Evolutionary conservation across 1,284 basidiomycete genomes (phyloP).

Genomic region (Pascua sp.): DNA sequence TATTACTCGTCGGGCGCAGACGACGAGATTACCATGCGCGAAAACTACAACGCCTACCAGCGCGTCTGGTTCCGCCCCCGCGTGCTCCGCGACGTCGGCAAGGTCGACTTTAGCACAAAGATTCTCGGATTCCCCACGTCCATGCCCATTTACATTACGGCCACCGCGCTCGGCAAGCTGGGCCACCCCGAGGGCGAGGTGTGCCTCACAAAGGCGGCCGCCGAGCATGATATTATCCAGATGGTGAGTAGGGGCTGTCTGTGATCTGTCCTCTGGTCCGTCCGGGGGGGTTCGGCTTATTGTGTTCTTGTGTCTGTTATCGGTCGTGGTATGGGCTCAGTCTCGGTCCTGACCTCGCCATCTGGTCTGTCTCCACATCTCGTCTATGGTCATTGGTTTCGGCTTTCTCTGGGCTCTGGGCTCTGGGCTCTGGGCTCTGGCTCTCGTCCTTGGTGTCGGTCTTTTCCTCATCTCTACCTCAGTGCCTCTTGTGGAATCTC

Average conservation of each 20-base stretch:
- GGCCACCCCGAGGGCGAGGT: conserved; percentile 91
- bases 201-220: conserved; percentile 78
- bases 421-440: too few relatives aligned
- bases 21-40: conserved; percentile 80
- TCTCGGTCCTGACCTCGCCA: too few relatives aligned
- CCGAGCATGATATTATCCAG: conserved; percentile 74
- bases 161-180: conserved; percentile 62
- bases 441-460: too few relatives aligned
- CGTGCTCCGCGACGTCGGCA: conserved; percentile 71
- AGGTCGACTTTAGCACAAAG: conserved; percentile 75
- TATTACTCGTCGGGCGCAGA: conserved; percentile 85
- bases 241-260: conserved; percentile 59
- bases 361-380: too few relatives aligned
- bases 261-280: too few relatives aligned
- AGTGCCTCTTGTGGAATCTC: too few relatives aligned
- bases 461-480: too few relatives aligned
- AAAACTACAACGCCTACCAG: conserved; percentile 84
- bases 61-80: conserved; percentile 91
- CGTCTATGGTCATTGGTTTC: too few relatives aligned
- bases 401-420: too few relatives aligned
- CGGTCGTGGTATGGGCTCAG: too few relatives aligned
- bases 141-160: conserved; percentile 74
- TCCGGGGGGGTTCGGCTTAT: too few relatives aligned
- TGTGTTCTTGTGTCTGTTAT: too few relatives aligned
- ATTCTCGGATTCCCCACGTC: conserved; percentile 68